Evolutionary conservation across 495 filamentous ascomycete genomes (phyloP).

Genomic region (Aspergillus baeticus): DNA sequence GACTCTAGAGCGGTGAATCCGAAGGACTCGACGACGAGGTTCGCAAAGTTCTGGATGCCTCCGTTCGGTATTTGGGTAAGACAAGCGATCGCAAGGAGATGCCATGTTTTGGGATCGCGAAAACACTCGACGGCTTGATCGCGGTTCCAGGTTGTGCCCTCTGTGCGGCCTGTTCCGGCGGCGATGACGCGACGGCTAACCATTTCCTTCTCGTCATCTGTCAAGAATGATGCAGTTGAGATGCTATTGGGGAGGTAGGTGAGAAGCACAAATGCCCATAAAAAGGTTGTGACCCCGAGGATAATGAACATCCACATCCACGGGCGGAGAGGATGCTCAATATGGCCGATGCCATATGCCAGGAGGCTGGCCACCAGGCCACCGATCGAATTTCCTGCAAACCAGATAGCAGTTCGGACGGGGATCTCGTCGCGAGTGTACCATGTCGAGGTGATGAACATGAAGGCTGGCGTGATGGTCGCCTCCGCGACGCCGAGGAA

Average conservation of each 20-base stretch:
- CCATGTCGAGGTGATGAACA: slow-evolving; percentile 43
- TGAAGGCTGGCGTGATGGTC: slow-evolving; percentile 43
- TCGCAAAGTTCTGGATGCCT: slow-evolving; percentile 45
- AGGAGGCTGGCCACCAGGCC: slow-evolving; percentile 56
- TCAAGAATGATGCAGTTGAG: slow-evolving; percentile 57
- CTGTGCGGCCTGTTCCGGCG: slow-evolving; percentile 46
- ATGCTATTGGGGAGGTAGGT: slow-evolving; percentile 60
- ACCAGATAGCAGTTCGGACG: slow-evolving; percentile 60
- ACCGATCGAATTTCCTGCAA: slow-evolving; percentile 56
- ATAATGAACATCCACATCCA: slow-evolving; percentile 55
- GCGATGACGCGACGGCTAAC: slow-evolving; percentile 48
- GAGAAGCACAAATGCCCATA: slow-evolving; percentile 54
- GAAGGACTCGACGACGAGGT: slow-evolving; percentile 44
- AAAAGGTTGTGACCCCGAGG: slow-evolving; percentile 52
- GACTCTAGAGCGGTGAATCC: slow-evolving; percentile 43
- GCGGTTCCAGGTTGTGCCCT: slow-evolving; percentile 55
- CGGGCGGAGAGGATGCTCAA: slow-evolving; percentile 44
- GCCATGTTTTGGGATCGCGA: slow-evolving; percentile 57
- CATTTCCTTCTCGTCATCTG: slow-evolving; percentile 51
- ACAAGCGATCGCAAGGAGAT: slow-evolving; percentile 58
- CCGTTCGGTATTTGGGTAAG: slow-evolving; percentile 48
- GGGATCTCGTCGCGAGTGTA: slow-evolving; percentile 59
- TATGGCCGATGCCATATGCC: slow-evolving; percentile 56
- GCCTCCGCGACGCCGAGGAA: slow-evolving; percentile 53
- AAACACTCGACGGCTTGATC: slow-evolving; percentile 53